Percentiles rank a stretch among this genome's conserved stretches.
Conservation (phyloP, 2,329 filamentous ascomycete genomes). For the Trichophaea hybrida region DNA sequence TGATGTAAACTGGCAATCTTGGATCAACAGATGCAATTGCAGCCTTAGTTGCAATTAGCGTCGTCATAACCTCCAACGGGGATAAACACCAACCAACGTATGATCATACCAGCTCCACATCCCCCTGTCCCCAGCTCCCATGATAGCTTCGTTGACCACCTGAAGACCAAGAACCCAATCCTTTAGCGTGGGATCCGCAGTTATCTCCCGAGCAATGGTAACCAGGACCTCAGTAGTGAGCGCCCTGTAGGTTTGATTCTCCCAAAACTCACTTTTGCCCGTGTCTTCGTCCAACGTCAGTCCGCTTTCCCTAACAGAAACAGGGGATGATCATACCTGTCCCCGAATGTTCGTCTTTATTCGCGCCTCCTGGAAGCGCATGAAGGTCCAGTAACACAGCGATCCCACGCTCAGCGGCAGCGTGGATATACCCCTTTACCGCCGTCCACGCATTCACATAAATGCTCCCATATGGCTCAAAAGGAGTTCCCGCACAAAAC, state of each 20-base stretch:
- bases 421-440: slow-evolving; percentile 36
- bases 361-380: slow-evolving; percentile 44
- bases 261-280: slow-evolving; percentile 41
- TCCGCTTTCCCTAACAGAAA: not conserved
- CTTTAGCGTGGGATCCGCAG: slow-evolving; percentile 32
- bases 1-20: slow-evolving; percentile 42
- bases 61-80: not conserved
- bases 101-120: slow-evolving; percentile 46
- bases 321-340: slow-evolving; percentile 32
- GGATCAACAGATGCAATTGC: slow-evolving; percentile 37
- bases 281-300: not conserved
- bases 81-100: not conserved
- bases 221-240: slow-evolving; percentile 37
- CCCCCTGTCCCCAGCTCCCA: slow-evolving; percentile 33
- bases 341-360: slow-evolving; percentile 42
- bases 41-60: slow-evolving; percentile 31
- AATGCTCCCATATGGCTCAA: slow-evolving; percentile 35
- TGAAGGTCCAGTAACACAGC: slow-evolving; percentile 46
- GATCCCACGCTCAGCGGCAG: slow-evolving; percentile 37
- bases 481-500: slow-evolving; percentile 40
- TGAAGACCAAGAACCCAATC: slow-evolving; percentile 39
- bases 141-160: slow-evolving; percentile 43
- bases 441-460: slow-evolving; percentile 42
- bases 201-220: slow-evolving; percentile 39
- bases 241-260: slow-evolving; percentile 33